Conservation (phyloP, 1,284 basidiomycete species). For the Pulchroboletus neoregius region DNA sequence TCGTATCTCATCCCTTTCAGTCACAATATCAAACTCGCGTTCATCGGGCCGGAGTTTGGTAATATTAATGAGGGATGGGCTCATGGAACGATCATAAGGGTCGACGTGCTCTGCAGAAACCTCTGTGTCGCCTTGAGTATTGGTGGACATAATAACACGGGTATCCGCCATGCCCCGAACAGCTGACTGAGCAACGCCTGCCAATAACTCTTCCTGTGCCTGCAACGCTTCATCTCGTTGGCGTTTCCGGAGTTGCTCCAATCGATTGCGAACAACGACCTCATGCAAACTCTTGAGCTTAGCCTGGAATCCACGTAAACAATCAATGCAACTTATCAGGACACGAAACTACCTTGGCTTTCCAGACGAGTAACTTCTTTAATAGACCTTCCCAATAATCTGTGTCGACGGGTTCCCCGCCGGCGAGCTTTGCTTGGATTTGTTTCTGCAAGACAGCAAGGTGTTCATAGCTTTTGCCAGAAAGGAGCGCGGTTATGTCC, state of each 20-base stretch:
- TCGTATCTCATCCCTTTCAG: constrained; percentile 61
- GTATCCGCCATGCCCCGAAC: constrained; percentile 39
- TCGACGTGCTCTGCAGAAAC: constrained; percentile 61
- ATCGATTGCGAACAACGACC: constrained; percentile 90
- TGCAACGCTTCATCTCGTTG: constrained; percentile 93
- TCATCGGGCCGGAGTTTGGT: constrained; percentile 71
- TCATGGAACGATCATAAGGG: constrained; percentile 80
- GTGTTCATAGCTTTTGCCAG: constrained; percentile 81
- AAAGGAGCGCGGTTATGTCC: constrained; percentile 70
- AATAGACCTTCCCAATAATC: constrained; percentile 97
- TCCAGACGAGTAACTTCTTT: constrained; percentile 94
- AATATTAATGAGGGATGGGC: constrained; percentile 69
- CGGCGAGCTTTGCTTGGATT: constrained; percentile 84
- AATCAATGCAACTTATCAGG: background rate
- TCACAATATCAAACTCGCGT: constrained; percentile 72
- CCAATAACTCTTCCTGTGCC: constrained; percentile 88
- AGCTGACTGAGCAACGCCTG: constrained; percentile 64
- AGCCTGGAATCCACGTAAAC: constrained; percentile 48
- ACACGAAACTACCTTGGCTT: constrained; percentile 72
- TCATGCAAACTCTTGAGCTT: constrained; percentile 92
- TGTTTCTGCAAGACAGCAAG: constrained; percentile 80
- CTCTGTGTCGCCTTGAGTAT: constrained; percentile 38
- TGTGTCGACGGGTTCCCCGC: constrained; percentile 91
- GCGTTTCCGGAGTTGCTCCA: constrained; percentile 91
- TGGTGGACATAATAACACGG: constrained; percentile 35